Conservation (phyloP, 2,329 filamentous ascomycete genomes). For the Sclerotinia nivalis region DNA sequence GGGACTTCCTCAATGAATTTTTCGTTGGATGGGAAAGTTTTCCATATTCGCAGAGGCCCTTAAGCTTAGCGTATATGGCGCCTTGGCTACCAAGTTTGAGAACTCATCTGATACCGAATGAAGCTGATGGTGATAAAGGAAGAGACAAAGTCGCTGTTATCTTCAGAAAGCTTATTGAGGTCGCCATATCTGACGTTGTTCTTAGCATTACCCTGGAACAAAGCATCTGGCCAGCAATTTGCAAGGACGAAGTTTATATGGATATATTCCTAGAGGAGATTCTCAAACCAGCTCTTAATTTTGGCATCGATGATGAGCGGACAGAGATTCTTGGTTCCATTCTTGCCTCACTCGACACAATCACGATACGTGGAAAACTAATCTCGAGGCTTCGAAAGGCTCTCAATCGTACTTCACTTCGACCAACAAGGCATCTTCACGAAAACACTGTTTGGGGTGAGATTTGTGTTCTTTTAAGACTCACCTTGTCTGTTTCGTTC, state of each 20-base stretch:
- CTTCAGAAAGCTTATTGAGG: constrained; percentile 66
- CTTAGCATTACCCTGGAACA: constrained; percentile 63
- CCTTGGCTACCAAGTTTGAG: constrained; percentile 66
- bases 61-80: constrained; percentile 69
- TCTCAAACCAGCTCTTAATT: constrained; percentile 61
- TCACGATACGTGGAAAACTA: constrained; percentile 65
- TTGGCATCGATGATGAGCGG: constrained; percentile 59
- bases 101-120: constrained; percentile 58
- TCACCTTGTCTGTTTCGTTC: constrained; percentile 67
- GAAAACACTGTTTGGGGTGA: constrained; percentile 71
- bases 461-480: constrained; percentile 65
- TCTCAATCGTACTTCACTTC: constrained; percentile 64
- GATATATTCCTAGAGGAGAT: constrained; percentile 69
- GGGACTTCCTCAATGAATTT: constrained; percentile 71
- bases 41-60: constrained; percentile 63
- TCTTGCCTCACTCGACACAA: constrained; percentile 62
- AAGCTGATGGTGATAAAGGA: constrained; percentile 64
- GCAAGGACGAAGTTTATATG: constrained; percentile 63
- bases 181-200: constrained; percentile 60
- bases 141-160: constrained; percentile 64
- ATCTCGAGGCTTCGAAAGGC: constrained; percentile 66
- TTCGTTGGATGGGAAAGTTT: constrained; percentile 73
- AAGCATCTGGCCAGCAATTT: constrained; percentile 64
- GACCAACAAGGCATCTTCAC: constrained; percentile 64
- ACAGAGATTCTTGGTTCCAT: constrained; percentile 63